Percentiles rank a stretch among this genome's conserved stretches.
phyloP scores from a whole-genome alignment of 1,284 basidiomycete species.

The Takashimella tepidaria region DNA sequence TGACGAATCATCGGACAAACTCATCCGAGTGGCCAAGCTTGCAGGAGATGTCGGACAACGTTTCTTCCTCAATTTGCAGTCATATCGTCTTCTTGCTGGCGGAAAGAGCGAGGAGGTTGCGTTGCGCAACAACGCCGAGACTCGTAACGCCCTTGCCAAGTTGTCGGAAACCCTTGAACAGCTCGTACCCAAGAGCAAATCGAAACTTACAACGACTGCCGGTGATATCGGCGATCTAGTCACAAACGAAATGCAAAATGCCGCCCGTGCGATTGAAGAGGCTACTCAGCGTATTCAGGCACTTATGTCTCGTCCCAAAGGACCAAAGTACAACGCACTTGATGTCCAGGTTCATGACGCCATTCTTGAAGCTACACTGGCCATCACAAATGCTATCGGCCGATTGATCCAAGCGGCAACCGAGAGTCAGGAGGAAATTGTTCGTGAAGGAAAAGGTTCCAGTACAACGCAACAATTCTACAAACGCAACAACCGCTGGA shows the following conservation, averaged over 20 bases:
- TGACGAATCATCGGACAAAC: slow-evolving; percentile 86
- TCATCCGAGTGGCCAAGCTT: slow-evolving; percentile 75
- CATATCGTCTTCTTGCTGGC: slow-evolving; percentile 77
- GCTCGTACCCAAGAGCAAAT: slow-evolving; percentile 79
- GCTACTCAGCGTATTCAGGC: slow-evolving; percentile 86
- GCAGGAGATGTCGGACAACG: slow-evolving; percentile 83
- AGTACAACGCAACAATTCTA: slow-evolving; percentile 94
- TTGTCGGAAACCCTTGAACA: slow-evolving; percentile 83
- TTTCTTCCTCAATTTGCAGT: slow-evolving; percentile 93
- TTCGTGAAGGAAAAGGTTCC: slow-evolving; percentile 87
- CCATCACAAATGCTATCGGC: slow-evolving; percentile 91
- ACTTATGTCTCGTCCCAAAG: slow-evolving; percentile 81
- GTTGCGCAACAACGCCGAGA: slow-evolving; percentile 82
- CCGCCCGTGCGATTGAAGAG: slow-evolving; percentile 86
- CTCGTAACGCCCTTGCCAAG: slow-evolving; percentile 70
- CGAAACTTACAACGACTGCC: slow-evolving; percentile 67
- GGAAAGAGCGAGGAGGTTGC: slow-evolving; percentile 80
- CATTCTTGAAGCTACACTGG: slow-evolving; percentile 86
- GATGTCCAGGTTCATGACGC: slow-evolving; percentile 98
- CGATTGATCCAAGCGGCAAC: slow-evolving; percentile 94
- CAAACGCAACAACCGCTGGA: slow-evolving; percentile 99
- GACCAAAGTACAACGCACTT: slow-evolving; percentile 74
- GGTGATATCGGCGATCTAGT: slow-evolving; percentile 96
- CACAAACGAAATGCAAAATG: slow-evolving; percentile 91
- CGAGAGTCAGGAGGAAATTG: slow-evolving; percentile 96